Evolutionary conservation across 805 yeast species (phyloP).

Genomic region (Ogataea nitratoaversa): DNA sequence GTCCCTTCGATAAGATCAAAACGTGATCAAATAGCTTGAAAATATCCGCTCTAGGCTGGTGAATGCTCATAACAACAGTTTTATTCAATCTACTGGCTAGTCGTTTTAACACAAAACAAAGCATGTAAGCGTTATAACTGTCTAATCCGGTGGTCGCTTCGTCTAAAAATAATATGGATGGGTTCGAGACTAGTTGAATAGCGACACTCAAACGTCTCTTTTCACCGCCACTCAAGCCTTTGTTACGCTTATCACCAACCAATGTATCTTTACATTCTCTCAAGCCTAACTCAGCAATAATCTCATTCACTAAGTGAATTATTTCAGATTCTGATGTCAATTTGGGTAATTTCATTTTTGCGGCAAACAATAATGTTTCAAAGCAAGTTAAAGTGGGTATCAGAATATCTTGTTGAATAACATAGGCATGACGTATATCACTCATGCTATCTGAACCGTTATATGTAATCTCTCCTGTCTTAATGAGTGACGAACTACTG

Average conservation of each 20-base stretch:
- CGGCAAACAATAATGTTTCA: constrained; percentile 68
- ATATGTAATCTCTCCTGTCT: constrained; percentile 40
- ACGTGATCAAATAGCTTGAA: constrained; percentile 63
- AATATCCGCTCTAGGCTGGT: constrained; percentile 81
- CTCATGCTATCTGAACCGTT: constrained; percentile 31
- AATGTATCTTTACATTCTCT: constrained; percentile 56
- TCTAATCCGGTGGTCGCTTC: constrained; percentile 90
- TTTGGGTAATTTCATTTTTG: constrained; percentile 60
- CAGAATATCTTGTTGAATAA: constrained; percentile 71
- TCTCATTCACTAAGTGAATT: constrained; percentile 47
- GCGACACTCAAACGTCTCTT: constrained; percentile 74
- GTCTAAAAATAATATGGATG: constrained; percentile 72
- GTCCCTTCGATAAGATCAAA: constrained; percentile 63
- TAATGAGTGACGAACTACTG: constrained; percentile 28
- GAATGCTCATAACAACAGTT: constrained; percentile 71
- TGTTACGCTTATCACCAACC: constrained; percentile 49
- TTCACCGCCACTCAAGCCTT: constrained; percentile 82
- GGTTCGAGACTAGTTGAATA: constrained; percentile 70
- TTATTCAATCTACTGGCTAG: constrained; percentile 54
- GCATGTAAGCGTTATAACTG: constrained; percentile 65
- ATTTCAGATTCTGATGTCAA: constrained; percentile 42
- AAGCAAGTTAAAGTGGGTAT: constrained; percentile 67
- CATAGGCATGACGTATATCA: constrained; percentile 49
- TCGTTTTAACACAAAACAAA: constrained; percentile 57
- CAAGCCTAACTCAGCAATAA: constrained; percentile 62